Conservation (phyloP, 1,139 yeast genomes). For the Taphrina confusa region DNA sequence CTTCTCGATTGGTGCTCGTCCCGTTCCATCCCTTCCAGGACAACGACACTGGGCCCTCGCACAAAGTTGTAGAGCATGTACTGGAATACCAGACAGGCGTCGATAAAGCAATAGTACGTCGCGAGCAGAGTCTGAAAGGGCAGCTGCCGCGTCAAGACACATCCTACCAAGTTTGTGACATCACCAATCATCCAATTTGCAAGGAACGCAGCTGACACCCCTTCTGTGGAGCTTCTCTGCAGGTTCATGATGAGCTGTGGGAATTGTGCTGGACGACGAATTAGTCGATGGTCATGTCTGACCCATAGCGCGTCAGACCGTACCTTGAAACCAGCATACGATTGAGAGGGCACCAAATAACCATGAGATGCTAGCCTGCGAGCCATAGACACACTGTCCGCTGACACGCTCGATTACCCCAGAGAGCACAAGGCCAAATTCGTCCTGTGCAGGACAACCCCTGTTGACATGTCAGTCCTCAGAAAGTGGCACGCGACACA, state of each 20-base stretch:
- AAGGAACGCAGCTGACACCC: conserved; percentile 75
- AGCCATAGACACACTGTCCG: conserved; percentile 33
- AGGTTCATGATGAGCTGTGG: conserved; percentile 56
- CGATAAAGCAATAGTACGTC: conserved; percentile 72
- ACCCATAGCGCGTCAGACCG: conserved; percentile 45
- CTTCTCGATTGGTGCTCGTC: not conserved
- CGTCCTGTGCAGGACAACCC: conserved; percentile 20
- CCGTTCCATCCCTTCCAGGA: conserved; percentile 20
- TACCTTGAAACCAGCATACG: conserved; percentile 24
- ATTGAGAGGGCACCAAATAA: conserved; percentile 26
- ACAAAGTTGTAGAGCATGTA: conserved; percentile 64
- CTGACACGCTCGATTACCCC: conserved; percentile 28
- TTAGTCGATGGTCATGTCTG: conserved; percentile 74
- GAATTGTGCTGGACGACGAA: conserved; percentile 87
- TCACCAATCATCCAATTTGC: conserved; percentile 85
- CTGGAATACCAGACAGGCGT: conserved; percentile 68
- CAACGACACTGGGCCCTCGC: conserved; percentile 25
- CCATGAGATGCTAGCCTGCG: conserved; percentile 29
- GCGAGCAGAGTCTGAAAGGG: conserved; percentile 76
- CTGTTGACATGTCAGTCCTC: not conserved
- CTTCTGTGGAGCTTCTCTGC: conserved; percentile 76
- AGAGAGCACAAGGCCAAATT: conserved; percentile 17
- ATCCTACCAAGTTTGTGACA: conserved; percentile 73
- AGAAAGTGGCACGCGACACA: not conserved
- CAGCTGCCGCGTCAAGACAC: conserved; percentile 69